Evolutionary conservation across 352 stramenopile species (phyloP), one percentile per base, ranked within the genome.

Genomic region (Pythium periplocum): DNA sequence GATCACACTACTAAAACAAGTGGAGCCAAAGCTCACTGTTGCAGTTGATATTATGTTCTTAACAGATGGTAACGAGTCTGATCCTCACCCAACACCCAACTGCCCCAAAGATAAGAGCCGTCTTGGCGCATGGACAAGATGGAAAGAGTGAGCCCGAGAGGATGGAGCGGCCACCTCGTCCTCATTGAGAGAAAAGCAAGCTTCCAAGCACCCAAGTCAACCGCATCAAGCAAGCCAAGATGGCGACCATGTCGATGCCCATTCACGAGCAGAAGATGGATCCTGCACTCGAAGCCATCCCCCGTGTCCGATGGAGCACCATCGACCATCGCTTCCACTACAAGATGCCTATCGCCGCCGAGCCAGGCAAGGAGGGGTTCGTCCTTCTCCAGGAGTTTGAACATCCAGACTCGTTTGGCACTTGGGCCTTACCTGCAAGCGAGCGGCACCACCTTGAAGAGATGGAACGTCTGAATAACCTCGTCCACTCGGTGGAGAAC

Each of bases 241-340:
- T 48, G 10, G 8, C 68, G 32, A 75, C 72, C 12, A 79, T 82
- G 72, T 67, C 73, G 46, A 68, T 74, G 53, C 69, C 64, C 48
- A 51, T 77, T 32, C 51, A 78, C 57, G 52, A 80, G 49, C 54
- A 56, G 37, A 40, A 57, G 40, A 26, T 12, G 38, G 7, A 12
- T 12, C 7, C 7, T 12, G 7, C 69, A 47, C 43, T 87, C 64
- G 76, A 82, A 45, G 72, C 71, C 51, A 86, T 90, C 63, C 80
- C 80, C 39, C 80, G 80, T 4, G 53, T 90, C 51, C 80, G 77
- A 47, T 90, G 80, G 80, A 85, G 68, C 60, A 63, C 76, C 33
- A 56, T 57, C 43, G 85, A 85, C 69, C 83, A 90, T 62, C 80
- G 80, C 45, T 90, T 90, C 70, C 80, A 88, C 66, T 90, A 73